Evolutionary conservation across 1,284 basidiomycete species (phyloP), one percentile per base, ranked within the genome.

Genomic region (Marasmius fiardii): DNA sequence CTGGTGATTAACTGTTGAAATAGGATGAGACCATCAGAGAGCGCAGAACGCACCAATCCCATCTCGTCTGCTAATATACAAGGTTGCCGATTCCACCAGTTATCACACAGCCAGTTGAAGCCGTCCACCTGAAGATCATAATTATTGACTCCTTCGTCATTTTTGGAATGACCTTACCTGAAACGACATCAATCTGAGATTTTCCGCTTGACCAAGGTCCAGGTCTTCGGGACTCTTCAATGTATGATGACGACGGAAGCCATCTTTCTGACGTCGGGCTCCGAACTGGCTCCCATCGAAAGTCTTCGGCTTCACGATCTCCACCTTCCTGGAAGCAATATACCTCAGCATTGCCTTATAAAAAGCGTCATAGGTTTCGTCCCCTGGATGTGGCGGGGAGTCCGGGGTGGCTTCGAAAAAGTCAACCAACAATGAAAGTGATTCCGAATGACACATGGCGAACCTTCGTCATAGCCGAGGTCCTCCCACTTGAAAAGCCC

Each of bases 41-140:
- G 52, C 3, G 16, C 3, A 50, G 55, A 20, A 70, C 83, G 58
- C 69, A 90, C 90, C 63, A 95, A 71, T 53, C 93, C 95, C 96
- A 99, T 98, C 72, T 98, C 96, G 67, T 99, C 96, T 2, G 95
- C 95, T n/a, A 98, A 80, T 61, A 98, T 98, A 63, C 91, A 95
- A 37, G 88, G 86, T 60, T 95, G 92, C 44, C 81, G 79, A 61
- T 85, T 87, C 83, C 87, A 92, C 90, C 94, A 95, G 63, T 96
- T 95, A 64, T 87, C 82, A 58, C 85, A 85, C 28, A 98, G 77
- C 94, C 95, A 98, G 60, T 95, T 95, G 59, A 98, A 86, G 4
- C 96, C 95, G 52, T 94, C 88, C 23, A 96, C 79, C 86, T 95
- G 67, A 23, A 43, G 21, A 54, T 8, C 20, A n/a, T 45, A 31